Evolutionary conservation across 73 alveolate genomes (phyloP), one percentile per base, ranked within the genome.

Genomic region (Symbiodinium natans): DNA sequence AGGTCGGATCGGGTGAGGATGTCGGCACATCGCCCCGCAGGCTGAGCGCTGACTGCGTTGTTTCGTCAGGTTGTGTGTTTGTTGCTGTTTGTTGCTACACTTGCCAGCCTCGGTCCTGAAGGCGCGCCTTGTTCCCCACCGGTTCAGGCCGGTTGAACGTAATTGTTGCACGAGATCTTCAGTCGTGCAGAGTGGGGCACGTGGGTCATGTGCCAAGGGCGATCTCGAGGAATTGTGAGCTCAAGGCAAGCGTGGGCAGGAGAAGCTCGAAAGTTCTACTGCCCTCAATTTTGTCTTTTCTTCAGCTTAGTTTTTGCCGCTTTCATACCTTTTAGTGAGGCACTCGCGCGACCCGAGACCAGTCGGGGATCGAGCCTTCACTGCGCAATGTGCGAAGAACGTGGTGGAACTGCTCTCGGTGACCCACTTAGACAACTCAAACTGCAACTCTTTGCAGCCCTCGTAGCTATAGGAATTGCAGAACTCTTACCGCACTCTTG

Each of bases 311-410:
- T n/a, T n/a, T n/a, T n/a, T n/a, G n/a, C n/a, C n/a, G n/a, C n/a
- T n/a, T n/a, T n/a, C n/a, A n/a, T n/a, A n/a, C n/a, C n/a, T n/a
- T n/a, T n/a, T n/a, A n/a, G 3, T 11, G 27, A 68, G 96, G 96
- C 96, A 90, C 19, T 92, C 98, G 36, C 89, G 98, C 19, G 98
- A 92, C 54, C 98, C 98, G 1, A 74, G 98, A 8, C 98, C 98
- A 2, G 83, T 92, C 59, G 98, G 98, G 7, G 98, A 92, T 7
- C 80, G 98, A 21, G 98, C 41, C 42, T 92, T 75, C 48, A 92
- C 98, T 2, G 80, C 98, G 19, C 98, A 92, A 48, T 92, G 98
- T 43, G 98, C 98, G 82, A 92, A 92, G 92, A 92, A 73, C 31
- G 98, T 92, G 40, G 98, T 92, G 83, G 98, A 92, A 63, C 92